Conservation (phyloP, 208 protist genomes). For the Eutreptiella sp. region DNA sequence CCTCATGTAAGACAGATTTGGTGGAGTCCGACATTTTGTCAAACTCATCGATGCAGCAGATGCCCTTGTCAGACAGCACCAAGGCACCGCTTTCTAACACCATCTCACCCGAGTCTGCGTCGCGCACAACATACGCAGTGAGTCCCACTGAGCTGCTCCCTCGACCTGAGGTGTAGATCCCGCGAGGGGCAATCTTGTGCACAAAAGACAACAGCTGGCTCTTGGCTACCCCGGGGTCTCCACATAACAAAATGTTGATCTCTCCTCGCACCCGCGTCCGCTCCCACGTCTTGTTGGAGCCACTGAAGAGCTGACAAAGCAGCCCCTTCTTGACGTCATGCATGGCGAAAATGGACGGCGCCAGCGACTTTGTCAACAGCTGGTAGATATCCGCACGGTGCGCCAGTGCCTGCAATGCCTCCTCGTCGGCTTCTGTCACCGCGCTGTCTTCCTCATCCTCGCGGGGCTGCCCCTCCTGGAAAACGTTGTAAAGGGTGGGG, state of each 20-base stretch:
- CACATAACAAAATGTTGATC: conserved; percentile 97
- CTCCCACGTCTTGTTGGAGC: conserved; percentile 81
- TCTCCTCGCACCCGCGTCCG: conserved; percentile 78
- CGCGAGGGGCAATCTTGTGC: conserved; percentile 93
- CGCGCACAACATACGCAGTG: conserved; percentile 95
- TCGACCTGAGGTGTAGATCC: conserved; percentile 98
- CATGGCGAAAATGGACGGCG: conserved; percentile 94
- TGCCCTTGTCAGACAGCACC: conserved; percentile 93
- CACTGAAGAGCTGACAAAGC: conserved; percentile 97
- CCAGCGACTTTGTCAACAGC: conserved; percentile 82
- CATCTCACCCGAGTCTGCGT: conserved; percentile 92
- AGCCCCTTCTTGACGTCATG: conserved; percentile 98
- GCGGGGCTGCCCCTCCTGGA: not conserved
- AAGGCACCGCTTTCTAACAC: conserved; percentile 97
- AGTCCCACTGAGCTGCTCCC: conserved; percentile 97
- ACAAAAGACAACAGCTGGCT: conserved; percentile 98
- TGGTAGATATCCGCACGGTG: conserved; percentile 85
- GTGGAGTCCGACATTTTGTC: conserved; percentile 99
- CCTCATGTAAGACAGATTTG: conserved; percentile 97
- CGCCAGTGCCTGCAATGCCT: conserved; percentile 36
- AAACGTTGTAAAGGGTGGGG: too few species aligned
- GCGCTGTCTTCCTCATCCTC: not conserved
- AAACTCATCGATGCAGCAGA: conserved; percentile 99
- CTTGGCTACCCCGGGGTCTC: conserved; percentile 99
- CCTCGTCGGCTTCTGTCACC: not conserved